Base-by-base conservation (phyloP, 2,329 filamentous ascomycete species). In the Colletotrichum simmondsii region DNA sequence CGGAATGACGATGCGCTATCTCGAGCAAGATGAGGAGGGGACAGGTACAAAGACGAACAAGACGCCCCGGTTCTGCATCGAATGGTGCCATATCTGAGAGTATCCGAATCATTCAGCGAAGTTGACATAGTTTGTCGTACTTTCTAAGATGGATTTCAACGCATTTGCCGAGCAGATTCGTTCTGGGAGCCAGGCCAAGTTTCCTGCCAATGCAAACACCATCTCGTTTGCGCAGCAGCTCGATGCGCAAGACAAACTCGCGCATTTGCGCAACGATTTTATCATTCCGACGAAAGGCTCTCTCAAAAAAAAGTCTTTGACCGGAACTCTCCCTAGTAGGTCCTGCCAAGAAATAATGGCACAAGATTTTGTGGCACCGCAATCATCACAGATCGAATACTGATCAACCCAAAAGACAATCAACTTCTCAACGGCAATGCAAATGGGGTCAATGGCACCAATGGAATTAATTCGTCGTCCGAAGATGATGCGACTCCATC, bases 281-380 rank as follows among this genome's bases (percentile, higher is more conserved):
- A 87, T 93, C 60, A 91, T 97, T 58, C 95, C 95, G 0, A 93
- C 92, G 3, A 94, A 91, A 80, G 85, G 85, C 11, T 94, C 95
- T 53, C 82, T 97, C 58, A 91, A 88, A 79, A 89, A 92, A 75
- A 92, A 86, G 75, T 90, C 87, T 0, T 81, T 94, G 11, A 81
- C 85, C 22, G 85, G 85, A 24, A 79, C 76, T 4, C 76, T 85
- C 54, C 83, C 83, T n/a, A 80, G 85, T 87, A 77, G 60, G 80
- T 79, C 12, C 11, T 22, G 19, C 42, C 42, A 22, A 49, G 10
- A n/a, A 10, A 10, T 49, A 19, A 8, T 49, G 42, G 28, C 19
- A 11, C 11, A n/a, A 42, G 6, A n/a, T 16, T 6, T 6, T n/a
- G 12, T 16, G 22, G 7, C 11, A 52, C 49, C 24, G 8, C 22